phyloP scores from a whole-genome alignment of 2,329 filamentous ascomycete genomes.

The Talaromyces sp. region DNA sequence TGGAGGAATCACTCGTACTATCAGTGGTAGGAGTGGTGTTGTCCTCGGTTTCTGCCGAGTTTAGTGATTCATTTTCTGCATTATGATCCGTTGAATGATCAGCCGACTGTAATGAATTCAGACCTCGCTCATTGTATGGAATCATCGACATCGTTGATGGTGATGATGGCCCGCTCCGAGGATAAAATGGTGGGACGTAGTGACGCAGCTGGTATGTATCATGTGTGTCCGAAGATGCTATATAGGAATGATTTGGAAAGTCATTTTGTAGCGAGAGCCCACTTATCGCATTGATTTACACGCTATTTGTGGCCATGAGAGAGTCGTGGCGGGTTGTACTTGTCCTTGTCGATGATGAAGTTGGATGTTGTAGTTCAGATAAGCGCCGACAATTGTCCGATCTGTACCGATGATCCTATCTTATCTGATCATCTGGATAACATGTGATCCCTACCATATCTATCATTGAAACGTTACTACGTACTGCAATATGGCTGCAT shows the following conservation, averaged over 20 bases:
- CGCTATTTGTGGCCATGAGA: neutral
- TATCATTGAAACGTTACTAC: too few species aligned
- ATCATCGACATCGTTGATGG: slow-evolving; percentile 2
- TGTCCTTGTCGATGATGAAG: neutral
- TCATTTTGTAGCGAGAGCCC: neutral
- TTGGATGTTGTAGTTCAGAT: neutral
- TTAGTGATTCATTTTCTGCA: neutral
- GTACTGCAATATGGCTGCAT: too few species aligned
- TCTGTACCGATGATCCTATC: neutral
- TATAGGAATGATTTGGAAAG: neutral
- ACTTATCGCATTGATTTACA: neutral
- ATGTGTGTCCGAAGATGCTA: neutral
- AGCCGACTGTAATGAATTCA: neutral
- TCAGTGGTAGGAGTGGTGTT: neutral
- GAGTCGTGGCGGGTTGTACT: neutral
- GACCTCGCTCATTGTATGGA: slow-evolving; percentile 4
- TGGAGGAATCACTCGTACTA: neutral
- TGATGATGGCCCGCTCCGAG: neutral
- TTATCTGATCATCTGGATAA: neutral
- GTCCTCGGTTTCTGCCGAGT: neutral
- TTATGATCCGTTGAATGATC: neutral
- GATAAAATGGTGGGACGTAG: neutral
- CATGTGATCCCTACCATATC: neutral
- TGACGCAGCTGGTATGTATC: neutral
- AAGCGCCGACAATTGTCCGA: neutral